Percentiles rank a stretch among this genome's conserved stretches.
phyloP scores from a whole-genome alignment of 345 rosid genomes.

The Lepidium aucheri region DNA sequence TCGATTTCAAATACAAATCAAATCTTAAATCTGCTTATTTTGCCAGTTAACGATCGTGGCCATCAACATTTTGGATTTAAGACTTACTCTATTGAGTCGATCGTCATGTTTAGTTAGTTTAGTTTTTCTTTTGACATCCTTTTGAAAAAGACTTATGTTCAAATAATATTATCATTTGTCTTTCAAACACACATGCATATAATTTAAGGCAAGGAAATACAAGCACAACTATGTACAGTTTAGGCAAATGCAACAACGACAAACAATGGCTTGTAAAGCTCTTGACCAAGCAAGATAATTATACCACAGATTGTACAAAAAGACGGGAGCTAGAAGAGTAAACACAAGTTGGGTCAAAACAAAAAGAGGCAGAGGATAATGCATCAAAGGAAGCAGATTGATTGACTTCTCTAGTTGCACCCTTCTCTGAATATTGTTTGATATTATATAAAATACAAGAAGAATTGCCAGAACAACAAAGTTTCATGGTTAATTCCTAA shows the following conservation, averaged over 20 bases:
- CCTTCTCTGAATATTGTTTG: constrained; percentile 37
- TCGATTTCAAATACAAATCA: too few species aligned
- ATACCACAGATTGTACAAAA: constrained; percentile 5
- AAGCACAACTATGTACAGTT: not conserved
- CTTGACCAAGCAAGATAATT: constrained; percentile 3
- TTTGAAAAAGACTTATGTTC: too few species aligned
- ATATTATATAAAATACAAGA: too few species aligned
- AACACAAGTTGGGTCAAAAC: constrained; percentile 33
- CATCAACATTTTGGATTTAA: too few species aligned
- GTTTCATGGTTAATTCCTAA: constrained; percentile 40
- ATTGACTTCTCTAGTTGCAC: constrained; percentile 56
- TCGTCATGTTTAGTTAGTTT: too few species aligned
- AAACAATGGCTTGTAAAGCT: not conserved
- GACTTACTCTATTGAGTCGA: too few species aligned
- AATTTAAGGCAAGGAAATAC: not conserved
- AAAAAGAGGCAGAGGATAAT: constrained; percentile 59
- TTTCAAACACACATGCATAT: too few species aligned
- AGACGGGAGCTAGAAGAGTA: not conserved
- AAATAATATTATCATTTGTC: too few species aligned
- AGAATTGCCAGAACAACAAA: constrained; percentile 30
- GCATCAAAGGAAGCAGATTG: constrained; percentile 66
- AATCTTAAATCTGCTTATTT: too few species aligned
- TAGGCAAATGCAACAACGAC: not conserved
- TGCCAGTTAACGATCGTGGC: too few species aligned
- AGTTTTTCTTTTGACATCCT: too few species aligned